Evolutionary conservation across 2,329 filamentous ascomycete species (phyloP), one percentile per base, ranked within the genome.

Genomic region (Cytospora piceae): DNA sequence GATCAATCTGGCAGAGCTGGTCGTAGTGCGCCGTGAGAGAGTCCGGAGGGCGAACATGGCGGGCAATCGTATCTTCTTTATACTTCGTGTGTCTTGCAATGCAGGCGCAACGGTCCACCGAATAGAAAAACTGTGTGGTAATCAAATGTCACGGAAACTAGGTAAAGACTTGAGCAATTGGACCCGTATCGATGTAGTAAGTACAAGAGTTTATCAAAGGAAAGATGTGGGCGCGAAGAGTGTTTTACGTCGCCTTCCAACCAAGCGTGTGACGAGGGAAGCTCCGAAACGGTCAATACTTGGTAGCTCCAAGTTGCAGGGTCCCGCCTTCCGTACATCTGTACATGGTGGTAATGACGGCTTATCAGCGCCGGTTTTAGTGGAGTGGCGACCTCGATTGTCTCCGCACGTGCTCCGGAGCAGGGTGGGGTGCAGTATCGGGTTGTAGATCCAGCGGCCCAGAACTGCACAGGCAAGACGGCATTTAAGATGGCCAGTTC

Each of bases 11-110:
- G 51, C 37, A 17, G 67, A 62, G 61, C 51, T 65, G 51, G 58
- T 49, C 17, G 61, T 58, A 57, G 65, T 55, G 34, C 65, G 65
- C 64, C 67, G 61, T 39, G 51, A 67, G 58, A 37, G 68, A 53
- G 34, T 69, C 29, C 31, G 65, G 31, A 67, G 70, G 55, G 67
- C 64, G 59, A 58, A 67, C 67, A 68, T 68, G 58, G 49, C 39
- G 63, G 56, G 55, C 46, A 24, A 20, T 55, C 4, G 27, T 54
- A 17, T 24, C 58, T 37, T 37, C 46, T 55, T 67, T 67, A 64
- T 67, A 64, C 29, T 58, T 54, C 5, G 27, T 12, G 51, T 61
- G 46, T 39, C 29, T 53, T 14, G 56, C 27, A 59, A 63, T 20
- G 39, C 49, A 29, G 46, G 27, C 24, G 22, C 22, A 15, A 17